Conservation (phyloP, 805 yeast genomes). For the Nakazawaea wickerhamii region DNA sequence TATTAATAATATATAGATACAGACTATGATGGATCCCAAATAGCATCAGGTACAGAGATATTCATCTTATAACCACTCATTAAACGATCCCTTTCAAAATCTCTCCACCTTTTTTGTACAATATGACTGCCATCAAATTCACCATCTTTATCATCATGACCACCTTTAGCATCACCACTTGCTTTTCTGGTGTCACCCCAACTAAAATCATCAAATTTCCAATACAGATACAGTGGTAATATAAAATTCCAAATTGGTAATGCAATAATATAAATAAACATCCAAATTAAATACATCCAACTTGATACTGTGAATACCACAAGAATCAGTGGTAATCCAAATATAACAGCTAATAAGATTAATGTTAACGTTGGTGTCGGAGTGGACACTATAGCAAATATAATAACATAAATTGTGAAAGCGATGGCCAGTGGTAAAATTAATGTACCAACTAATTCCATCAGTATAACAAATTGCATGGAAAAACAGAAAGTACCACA, state of each 20-base stretch:
- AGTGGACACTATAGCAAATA: slow-evolving; percentile 59
- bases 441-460: slow-evolving; percentile 82
- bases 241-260: slow-evolving; percentile 94
- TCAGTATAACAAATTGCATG: slow-evolving; percentile 84
- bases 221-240: slow-evolving; percentile 78
- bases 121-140: slow-evolving; percentile 89
- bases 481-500: slow-evolving; percentile 95
- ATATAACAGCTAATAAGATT: slow-evolving; percentile 66
- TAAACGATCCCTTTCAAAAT: slow-evolving; percentile 68
- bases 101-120: slow-evolving; percentile 91
- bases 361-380: slow-evolving; percentile 80
- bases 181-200: slow-evolving; percentile 96
- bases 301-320: slow-evolving; percentile 79
- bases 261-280: slow-evolving; percentile 70
- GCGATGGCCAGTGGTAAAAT: slow-evolving; percentile 85
- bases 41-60: neutral
- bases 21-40: slow-evolving; percentile 6
- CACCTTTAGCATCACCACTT: slow-evolving; percentile 59
- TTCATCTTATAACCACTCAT: neutral
- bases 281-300: slow-evolving; percentile 69
- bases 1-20: neutral
- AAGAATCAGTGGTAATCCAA: slow-evolving; percentile 81
- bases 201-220: slow-evolving; percentile 94
- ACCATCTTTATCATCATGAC: slow-evolving; percentile 68
- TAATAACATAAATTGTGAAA: slow-evolving; percentile 74